phyloP scores from a whole-genome alignment of 176 grass and related monocot genomes.

The Paspalum vaginatum region DNA sequence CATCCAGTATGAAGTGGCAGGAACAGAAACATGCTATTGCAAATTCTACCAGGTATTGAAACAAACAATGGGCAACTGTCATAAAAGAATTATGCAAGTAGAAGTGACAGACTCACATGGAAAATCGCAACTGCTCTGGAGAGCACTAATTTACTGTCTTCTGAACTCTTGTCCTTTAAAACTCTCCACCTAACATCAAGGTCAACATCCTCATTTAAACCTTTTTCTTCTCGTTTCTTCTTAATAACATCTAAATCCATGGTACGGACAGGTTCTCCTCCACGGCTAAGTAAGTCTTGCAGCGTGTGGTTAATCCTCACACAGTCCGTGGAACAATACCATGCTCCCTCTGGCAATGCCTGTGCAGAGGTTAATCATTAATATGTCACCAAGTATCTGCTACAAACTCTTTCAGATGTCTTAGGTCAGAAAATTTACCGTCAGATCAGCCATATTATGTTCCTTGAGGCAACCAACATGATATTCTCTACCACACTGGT shows the following conservation, averaged over 20 bases:
- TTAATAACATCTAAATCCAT: slow-evolving; percentile 71
- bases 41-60: slow-evolving; percentile 22
- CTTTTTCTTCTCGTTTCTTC: slow-evolving; percentile 68
- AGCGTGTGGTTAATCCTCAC: slow-evolving; percentile 62
- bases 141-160: slow-evolving; percentile 81
- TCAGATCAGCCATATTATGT: slow-evolving; percentile 82
- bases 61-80: neutral
- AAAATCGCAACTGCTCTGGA: slow-evolving; percentile 93
- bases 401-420: slow-evolving; percentile 18
- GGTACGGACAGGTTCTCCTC: slow-evolving; percentile 48
- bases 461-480: slow-evolving; percentile 95
- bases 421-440: slow-evolving; percentile 51
- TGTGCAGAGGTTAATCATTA: slow-evolving; percentile 58
- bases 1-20: too few relatives aligned
- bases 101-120: slow-evolving; percentile 66
- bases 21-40: neutral
- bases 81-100: neutral
- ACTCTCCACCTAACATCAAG: slow-evolving; percentile 89
- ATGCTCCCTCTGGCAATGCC: slow-evolving; percentile 82
- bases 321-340: slow-evolving; percentile 81
- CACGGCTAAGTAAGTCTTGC: slow-evolving; percentile 53
- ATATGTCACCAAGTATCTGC: neutral
- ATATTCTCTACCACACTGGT: slow-evolving; percentile 95
- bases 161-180: slow-evolving; percentile 71
- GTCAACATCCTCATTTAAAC: slow-evolving; percentile 43